Evolutionary conservation across 495 filamentous ascomycete species (phyloP).

Genomic region (Penicillium dipodomyicola): DNA sequence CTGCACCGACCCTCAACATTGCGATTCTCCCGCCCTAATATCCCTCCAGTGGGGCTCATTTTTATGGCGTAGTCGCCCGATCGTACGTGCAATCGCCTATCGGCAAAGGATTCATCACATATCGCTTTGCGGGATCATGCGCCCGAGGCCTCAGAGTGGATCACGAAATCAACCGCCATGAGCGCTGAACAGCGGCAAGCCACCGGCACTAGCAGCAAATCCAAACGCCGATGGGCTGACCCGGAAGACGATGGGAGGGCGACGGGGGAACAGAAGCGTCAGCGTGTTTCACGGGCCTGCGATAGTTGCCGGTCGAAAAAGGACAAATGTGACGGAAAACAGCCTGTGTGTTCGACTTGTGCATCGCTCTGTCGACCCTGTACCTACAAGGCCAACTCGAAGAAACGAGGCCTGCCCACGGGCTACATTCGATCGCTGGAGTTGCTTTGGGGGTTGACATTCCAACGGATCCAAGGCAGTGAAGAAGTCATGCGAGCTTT

Average conservation of each 20-base stretch:
- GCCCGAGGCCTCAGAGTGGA: constrained; percentile 33
- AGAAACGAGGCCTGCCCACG: constrained; percentile 59
- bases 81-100: constrained; percentile 18
- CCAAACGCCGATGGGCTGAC: constrained; percentile 38
- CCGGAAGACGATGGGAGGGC: constrained; percentile 32
- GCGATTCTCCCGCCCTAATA: constrained; percentile 4
- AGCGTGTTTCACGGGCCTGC: constrained; percentile 62
- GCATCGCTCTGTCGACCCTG: constrained; percentile 57
- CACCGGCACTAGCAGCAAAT: constrained; percentile 30
- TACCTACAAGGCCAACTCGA: constrained; percentile 65
- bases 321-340: constrained; percentile 65
- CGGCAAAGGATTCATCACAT: constrained; percentile 40
- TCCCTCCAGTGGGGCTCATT: constrained; percentile 6
- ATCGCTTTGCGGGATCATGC: constrained; percentile 35
- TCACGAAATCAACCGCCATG: constrained; percentile 43
- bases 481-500: constrained; percentile 45
- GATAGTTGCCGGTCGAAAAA: constrained; percentile 64
- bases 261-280: constrained; percentile 38
- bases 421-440: constrained; percentile 45
- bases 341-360: constrained; percentile 63
- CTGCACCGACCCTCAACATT: constrained; percentile 3
- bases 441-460: constrained; percentile 42
- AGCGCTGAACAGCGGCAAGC: constrained; percentile 43
- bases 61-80: constrained; percentile 22
- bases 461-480: constrained; percentile 42